A percentile compares a stretch with the other conserved stretches of the same genome.
Conservation (phyloP, 306 rosid species). For the Vicia sativa region DNA sequence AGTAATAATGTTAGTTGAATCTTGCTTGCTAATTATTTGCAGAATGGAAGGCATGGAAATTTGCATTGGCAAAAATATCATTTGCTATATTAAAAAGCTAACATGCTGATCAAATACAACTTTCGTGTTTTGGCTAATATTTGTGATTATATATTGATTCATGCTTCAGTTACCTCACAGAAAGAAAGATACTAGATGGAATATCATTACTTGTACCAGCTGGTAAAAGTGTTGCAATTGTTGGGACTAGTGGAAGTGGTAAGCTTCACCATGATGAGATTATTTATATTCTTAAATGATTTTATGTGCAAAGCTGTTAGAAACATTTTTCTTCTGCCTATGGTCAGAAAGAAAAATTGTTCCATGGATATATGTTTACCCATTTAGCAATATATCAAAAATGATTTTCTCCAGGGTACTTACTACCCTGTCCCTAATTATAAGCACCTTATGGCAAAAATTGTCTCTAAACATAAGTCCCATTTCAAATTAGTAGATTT, state of each 20-base stretch:
- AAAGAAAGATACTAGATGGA: constrained; percentile 94
- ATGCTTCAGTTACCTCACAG: constrained; percentile 71
- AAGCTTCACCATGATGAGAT: constrained; percentile 48
- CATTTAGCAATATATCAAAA: constrained; percentile 3
- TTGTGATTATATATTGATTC: constrained; percentile 39
- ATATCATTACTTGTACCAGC: constrained; percentile 85
- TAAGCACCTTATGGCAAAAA: too few relatives aligned
- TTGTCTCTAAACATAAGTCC: not conserved
- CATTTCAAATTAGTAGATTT: not conserved
- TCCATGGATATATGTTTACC: constrained; percentile 19
- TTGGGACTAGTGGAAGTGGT: constrained; percentile 99
- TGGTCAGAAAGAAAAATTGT: constrained; percentile 7
- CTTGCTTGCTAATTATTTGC: constrained; percentile 19
- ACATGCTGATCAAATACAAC: constrained; percentile 24
- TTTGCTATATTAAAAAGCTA: constrained; percentile 22
- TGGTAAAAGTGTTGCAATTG: constrained; percentile 98
- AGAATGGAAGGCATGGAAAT: constrained; percentile 8
- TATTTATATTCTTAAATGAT: constrained; percentile 25
- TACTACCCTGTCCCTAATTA: not conserved
- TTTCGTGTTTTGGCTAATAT: constrained; percentile 17
- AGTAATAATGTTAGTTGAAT: constrained; percentile 1
- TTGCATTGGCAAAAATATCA: constrained; percentile 16
- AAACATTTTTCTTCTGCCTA: constrained; percentile 3
- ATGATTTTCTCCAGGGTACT: constrained; percentile 21
- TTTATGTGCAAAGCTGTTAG: constrained; percentile 18